Base-by-base conservation (phyloP, 2,329 filamentous ascomycete genomes). In the Nothophaeocryptopus gaeumannii region DNA sequence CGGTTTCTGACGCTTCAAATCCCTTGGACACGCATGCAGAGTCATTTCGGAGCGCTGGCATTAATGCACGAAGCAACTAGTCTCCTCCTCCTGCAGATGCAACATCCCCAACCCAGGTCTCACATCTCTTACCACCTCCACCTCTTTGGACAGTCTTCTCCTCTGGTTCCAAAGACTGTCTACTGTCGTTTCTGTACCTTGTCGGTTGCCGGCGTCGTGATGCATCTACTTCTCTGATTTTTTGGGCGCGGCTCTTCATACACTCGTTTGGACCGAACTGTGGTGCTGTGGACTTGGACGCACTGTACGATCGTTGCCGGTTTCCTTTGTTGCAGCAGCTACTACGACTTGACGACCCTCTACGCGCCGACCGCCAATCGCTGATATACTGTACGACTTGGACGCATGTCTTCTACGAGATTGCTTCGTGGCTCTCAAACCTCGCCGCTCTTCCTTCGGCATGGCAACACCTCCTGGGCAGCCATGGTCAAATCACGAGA, bases 401-500 rank as follows among this genome's bases (percentile, higher is more conserved):
- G 55, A 59, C 58, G 63, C 52, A 61, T 61, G 54, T 58, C 51
- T 62, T 61, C 56, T 53, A 63, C 61, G 61, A 62, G 37, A 58
- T 47, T 47, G 51, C 48, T 51, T 47, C 55, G 52, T 50, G 43
- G 58, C 55, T 52, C 54, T 26, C 56, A 64, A 56, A 63, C 53
- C 63, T 63, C 62, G 58, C 54, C 57, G 55, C 53, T 59, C 63
- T 61, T 59, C 58, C 65, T 7, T 26, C 63, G 62, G 63, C 65
- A 73, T 73, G 71, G 70, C 73, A 61, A 66, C 68, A 63, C 63
- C 65, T 63, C 67, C 67, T 60, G 70, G 72, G 48, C 62, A 65
- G 60, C 69, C 69, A 61, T 75, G 71, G 70, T 65, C 69, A 62
- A 70, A 74, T 67, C 68, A 74, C 63, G 73, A 74, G 64, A 74